Evolutionary conservation across 805 yeast genomes (phyloP).

Genomic region (Saturnispora besseyi): DNA sequence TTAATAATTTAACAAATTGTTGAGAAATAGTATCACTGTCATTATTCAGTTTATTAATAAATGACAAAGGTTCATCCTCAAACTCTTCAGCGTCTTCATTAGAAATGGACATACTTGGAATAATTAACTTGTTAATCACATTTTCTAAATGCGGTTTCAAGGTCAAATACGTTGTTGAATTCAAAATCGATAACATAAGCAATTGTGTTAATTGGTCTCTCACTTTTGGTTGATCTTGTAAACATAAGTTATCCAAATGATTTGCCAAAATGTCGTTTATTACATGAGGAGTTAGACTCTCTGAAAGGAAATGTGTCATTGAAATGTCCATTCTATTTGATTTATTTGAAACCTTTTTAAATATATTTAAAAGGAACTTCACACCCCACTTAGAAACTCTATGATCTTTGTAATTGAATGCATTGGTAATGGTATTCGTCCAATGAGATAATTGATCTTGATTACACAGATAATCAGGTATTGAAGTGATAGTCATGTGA

Average conservation of each 20-base stretch:
- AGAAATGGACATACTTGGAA: slow-evolving; percentile 65
- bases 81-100: slow-evolving; percentile 62
- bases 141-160: slow-evolving; percentile 58
- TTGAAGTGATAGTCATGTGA: slow-evolving; percentile 2
- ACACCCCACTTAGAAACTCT: slow-evolving; percentile 4
- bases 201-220: slow-evolving; percentile 1
- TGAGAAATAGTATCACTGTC: slow-evolving; percentile 8
- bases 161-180: slow-evolving; percentile 14
- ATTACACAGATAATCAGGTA: slow-evolving; percentile 2
- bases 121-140: slow-evolving; percentile 61
- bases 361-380: slow-evolving; percentile 3
- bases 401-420: neutral
- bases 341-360: slow-evolving; percentile 5
- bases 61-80: slow-evolving; percentile 84
- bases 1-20: slow-evolving; percentile 8
- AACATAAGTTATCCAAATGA: neutral
- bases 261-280: neutral
- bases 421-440: neutral
- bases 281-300: neutral
- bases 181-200: slow-evolving; percentile 4
- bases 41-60: slow-evolving; percentile 46
- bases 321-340: neutral
- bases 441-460: neutral
- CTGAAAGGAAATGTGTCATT: neutral
- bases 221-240: slow-evolving; percentile 1